Evolutionary conservation across 768 basidiomycete genomes (phyloP).

Genomic region (Suillus spraguei): DNA sequence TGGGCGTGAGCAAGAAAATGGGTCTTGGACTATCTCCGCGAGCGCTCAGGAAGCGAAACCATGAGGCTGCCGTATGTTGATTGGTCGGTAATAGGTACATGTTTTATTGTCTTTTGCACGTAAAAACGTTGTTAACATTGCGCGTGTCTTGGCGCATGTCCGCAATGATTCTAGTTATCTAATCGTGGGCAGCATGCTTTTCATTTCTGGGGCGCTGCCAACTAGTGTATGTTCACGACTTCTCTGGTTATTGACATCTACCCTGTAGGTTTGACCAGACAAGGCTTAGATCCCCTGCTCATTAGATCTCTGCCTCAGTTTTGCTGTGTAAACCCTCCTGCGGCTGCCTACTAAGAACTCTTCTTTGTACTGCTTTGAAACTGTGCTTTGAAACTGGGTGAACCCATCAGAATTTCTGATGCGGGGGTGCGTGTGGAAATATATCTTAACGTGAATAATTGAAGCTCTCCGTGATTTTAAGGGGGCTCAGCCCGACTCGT

Average conservation of each 20-base stretch:
- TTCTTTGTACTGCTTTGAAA: conserved; percentile 2
- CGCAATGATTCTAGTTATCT: conserved; percentile 4
- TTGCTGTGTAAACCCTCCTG: conserved; percentile 1
- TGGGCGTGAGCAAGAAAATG: background rate
- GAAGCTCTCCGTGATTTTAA: conserved; percentile 7
- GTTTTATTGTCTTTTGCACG: background rate
- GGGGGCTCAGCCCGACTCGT: conserved; percentile 6
- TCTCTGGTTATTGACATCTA: background rate
- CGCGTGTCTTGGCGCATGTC: background rate
- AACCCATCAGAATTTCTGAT: background rate
- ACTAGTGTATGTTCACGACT: background rate
- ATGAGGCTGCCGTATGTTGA: conserved; percentile 3
- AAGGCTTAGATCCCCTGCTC: background rate
- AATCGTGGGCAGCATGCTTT: conserved; percentile 3
- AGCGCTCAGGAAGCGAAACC: background rate
- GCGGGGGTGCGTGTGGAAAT: background rate
- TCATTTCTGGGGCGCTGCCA: conserved; percentile 4
- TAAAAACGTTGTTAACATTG: background rate
- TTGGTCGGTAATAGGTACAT: background rate
- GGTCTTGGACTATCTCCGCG: background rate
- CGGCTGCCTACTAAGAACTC: background rate
- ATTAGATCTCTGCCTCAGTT: background rate
- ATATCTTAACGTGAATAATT: background rate
- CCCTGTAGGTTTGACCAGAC: background rate
- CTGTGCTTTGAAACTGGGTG: background rate